Base-by-base conservation (phyloP, 352 stramenopile species). In the Thalassiosira hispida region DNA sequence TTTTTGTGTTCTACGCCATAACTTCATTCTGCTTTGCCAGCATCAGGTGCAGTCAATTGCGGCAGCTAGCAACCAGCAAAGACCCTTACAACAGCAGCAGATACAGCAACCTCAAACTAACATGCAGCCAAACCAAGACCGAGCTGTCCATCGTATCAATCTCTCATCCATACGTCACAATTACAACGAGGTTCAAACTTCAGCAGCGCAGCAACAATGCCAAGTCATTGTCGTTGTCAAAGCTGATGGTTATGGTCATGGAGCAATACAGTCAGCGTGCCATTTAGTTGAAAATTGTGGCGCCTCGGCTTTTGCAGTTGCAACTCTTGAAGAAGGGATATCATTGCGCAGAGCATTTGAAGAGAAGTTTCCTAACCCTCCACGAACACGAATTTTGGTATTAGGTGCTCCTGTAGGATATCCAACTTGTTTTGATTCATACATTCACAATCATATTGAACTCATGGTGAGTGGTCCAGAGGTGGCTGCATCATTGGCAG, bases 241-340 rank as follows among this genome's bases (percentile, higher is more conserved):
- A 59, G 86, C 86, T 8, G 85, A 91, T 75, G 84, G 80, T 12
- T 92, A 92, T 46, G 87, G 87, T 18, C 87, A 92, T 59, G 87
- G 87, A 23, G 73, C 79, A 14, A 75, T 87, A 49, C 60, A 61
- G 12, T 86, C 85, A 7, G 81, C 87, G 2, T 57, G 83, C 14
- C 81, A 85, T 79, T 62, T 92, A 2, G 69, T 80, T 11, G 73
- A 90, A 53, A 46, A 73, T 3, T 85, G 79, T 40, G 86, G 86
- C 18, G 77, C 71, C 12, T 66, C 84, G 76, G 80, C 83, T 12
- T 92, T 92, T 74, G 84, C 84, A n/a, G 86, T 92, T 9, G 86
- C 86, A 8, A 92, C 84, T 0, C 42, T 90, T 20, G 63, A 76
- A 51, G 59, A 83, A 44, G 81, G 57, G 5, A 84, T 88, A 27